phyloP scores from a whole-genome alignment of 306 rosid genomes.

The Acacia melanoxylon region DNA sequence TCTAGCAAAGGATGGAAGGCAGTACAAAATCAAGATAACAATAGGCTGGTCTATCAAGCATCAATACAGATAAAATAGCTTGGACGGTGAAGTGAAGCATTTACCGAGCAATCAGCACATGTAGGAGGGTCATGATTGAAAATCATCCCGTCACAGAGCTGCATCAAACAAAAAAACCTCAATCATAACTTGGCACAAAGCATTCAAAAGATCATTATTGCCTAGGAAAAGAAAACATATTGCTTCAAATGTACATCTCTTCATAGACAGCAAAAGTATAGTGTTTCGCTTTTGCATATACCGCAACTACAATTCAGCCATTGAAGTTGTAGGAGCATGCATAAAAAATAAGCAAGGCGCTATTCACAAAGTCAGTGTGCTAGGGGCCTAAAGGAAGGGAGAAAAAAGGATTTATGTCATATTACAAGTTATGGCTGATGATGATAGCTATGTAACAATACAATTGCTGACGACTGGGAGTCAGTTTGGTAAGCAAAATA shows the following conservation, averaged over 20 bases:
- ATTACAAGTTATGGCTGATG: neutral
- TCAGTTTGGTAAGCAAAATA: neutral
- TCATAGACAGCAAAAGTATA: conserved; percentile 8
- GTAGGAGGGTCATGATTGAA: conserved; percentile 89
- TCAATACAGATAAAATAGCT: conserved; percentile 25
- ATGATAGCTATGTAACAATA: neutral
- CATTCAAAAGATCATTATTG: conserved; percentile 12
- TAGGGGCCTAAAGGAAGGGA: neutral
- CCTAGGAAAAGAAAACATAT: neutral
- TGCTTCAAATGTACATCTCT: conserved; percentile 13
- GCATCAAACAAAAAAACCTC: conserved; percentile 44
- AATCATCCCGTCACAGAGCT: conserved; percentile 91
- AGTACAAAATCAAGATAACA: conserved; percentile 7
- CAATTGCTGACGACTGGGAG: neutral
- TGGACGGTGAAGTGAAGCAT: conserved; percentile 34
- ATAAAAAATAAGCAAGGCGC: conserved; percentile 15
- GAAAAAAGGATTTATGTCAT: neutral
- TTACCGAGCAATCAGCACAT: conserved; percentile 89
- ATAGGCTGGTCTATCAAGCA: neutral
- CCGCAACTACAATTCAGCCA: conserved; percentile 21
- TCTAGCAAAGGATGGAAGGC: conserved; percentile 9
- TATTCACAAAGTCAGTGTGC: conserved; percentile 8
- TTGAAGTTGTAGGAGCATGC: neutral
- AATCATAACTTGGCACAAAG: conserved; percentile 31
- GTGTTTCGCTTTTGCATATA: conserved; percentile 26